Conservation (phyloP, 306 rosid genomes). For the Canavalia gladiata region DNA sequence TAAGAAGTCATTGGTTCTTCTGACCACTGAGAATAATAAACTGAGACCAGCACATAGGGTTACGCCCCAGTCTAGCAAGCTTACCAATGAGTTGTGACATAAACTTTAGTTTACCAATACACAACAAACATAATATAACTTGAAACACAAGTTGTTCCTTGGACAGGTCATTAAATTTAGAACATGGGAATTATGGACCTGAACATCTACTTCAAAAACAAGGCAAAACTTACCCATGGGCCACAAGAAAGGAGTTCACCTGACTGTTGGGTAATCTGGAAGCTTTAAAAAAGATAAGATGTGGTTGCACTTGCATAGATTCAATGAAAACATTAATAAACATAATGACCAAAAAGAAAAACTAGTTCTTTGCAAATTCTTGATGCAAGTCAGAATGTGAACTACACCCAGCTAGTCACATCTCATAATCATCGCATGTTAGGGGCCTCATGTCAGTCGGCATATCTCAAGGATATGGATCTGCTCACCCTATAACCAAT, state of each 20-base stretch:
- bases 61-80: neutral
- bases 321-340: neutral
- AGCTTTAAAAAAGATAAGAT: neutral
- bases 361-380: neutral
- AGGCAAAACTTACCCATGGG: neutral
- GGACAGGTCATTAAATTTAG: neutral
- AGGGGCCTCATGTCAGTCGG: neutral
- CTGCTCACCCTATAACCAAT: too few species aligned
- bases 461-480: neutral
- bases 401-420: neutral
- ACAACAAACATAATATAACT: neutral
- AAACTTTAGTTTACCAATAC: neutral
- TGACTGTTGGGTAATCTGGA: neutral
- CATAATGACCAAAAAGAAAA: neutral
- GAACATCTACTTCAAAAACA: neutral
- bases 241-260: constrained; percentile 19
- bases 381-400: neutral
- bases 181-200: neutral
- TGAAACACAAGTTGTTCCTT: neutral
- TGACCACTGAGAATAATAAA: constrained; percentile 15
- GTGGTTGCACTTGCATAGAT: neutral
- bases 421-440: neutral
- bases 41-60: neutral
- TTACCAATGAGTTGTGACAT: neutral
- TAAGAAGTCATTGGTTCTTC: constrained; percentile 29